These are phyloP conservation scores for Barnettozyma hawaiiensis DNA, from an alignment of 1,139 yeast species.

Conservation along the genomic window DNA sequence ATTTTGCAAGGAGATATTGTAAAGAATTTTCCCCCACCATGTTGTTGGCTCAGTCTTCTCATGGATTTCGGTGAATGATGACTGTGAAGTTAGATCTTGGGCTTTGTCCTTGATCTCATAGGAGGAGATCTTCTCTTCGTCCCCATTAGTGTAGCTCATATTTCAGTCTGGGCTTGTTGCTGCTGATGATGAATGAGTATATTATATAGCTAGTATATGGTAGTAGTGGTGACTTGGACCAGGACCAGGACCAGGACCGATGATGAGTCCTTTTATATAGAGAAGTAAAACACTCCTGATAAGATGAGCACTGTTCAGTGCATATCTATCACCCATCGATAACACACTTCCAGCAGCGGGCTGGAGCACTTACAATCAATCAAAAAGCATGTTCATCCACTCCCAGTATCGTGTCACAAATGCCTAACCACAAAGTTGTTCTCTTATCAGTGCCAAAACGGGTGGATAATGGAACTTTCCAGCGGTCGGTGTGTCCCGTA, in stretches of 20 bases:
- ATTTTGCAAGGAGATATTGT: conserved; percentile 21
- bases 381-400: not conserved
- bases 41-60: conserved; percentile 1
- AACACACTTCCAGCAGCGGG: too few relatives aligned
- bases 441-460: not conserved
- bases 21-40: conserved; percentile 9
- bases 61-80: conserved; percentile 8
- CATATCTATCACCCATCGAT: too few relatives aligned
- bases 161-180: too few relatives aligned
- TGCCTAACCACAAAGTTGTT: too few relatives aligned
- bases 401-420: not conserved
- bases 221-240: too few relatives aligned
- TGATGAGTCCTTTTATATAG: too few relatives aligned
- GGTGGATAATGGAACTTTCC: not conserved
- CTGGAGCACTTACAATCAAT: too few relatives aligned
- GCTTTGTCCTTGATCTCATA: conserved; percentile 11
- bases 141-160: not conserved
- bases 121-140: conserved; percentile 2
- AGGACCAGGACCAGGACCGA: too few relatives aligned
- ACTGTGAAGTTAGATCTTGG: conserved; percentile 11
- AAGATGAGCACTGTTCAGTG: too few relatives aligned
- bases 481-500: not conserved
- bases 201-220: too few relatives aligned
- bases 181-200: too few relatives aligned
- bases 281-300: too few relatives aligned